phyloP scores from a whole-genome alignment of 2,329 filamentous ascomycete species.

The Diaporthe citri region DNA sequence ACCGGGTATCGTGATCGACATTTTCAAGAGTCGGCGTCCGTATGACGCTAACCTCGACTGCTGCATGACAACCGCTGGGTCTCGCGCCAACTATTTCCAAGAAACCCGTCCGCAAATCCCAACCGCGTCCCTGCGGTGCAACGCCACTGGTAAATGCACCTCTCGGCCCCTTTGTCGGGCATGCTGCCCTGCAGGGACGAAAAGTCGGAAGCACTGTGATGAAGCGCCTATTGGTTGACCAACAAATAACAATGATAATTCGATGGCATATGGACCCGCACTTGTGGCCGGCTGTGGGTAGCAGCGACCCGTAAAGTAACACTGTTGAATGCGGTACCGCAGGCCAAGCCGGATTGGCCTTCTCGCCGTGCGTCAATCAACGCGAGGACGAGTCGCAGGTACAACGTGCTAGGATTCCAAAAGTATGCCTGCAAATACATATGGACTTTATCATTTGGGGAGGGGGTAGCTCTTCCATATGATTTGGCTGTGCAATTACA shows the following conservation, averaged over 20 bases:
- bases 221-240: slow-evolving; percentile 2
- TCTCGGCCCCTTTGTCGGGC: background rate
- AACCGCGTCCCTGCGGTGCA: background rate
- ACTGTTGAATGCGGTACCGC: background rate
- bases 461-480: background rate
- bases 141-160: slow-evolving; percentile 6
- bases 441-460: background rate
- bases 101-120: background rate
- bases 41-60: background rate
- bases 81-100: slow-evolving; percentile 18
- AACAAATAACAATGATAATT: slow-evolving; percentile 17
- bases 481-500: background rate
- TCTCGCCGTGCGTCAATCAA: slow-evolving; percentile 9
- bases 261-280: slow-evolving; percentile 10
- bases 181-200: slow-evolving; percentile 17
- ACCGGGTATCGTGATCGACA: slow-evolving; percentile 20
- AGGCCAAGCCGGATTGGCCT: background rate
- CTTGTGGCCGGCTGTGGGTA: slow-evolving; percentile 1
- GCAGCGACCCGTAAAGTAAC: background rate
- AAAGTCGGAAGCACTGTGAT: background rate
- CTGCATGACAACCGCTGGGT: slow-evolving; percentile 14
- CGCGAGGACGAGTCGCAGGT: slow-evolving; percentile 4
- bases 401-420: background rate
- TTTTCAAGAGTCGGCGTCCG: background rate
- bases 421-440: slow-evolving; percentile 1